Percentiles rank a stretch among this genome's conserved stretches.
phyloP scores from a whole-genome alignment of 805 yeast genomes.

The Wickerhamomyces rabaulensis region DNA sequence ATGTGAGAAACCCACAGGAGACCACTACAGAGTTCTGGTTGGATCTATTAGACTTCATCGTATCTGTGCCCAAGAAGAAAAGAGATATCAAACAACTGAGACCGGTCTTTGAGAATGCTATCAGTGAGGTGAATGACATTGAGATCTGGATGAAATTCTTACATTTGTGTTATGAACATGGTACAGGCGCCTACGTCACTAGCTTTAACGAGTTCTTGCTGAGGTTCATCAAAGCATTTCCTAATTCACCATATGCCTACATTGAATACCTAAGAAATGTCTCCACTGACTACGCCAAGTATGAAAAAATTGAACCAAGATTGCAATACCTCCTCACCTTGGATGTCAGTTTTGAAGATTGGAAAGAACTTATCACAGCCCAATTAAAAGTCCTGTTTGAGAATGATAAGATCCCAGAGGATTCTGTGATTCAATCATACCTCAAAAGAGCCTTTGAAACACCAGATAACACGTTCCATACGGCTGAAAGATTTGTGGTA shows the following conservation, averaged over 20 bases:
- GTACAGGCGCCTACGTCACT: not conserved
- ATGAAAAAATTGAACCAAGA: not conserved
- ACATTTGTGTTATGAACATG: constrained; percentile 6
- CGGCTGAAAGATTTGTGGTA: constrained; percentile 39
- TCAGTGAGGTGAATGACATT: constrained; percentile 2
- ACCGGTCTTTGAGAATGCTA: constrained; percentile 14
- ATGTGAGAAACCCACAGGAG: constrained; percentile 22
- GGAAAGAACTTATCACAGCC: constrained; percentile 30
- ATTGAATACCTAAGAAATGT: constrained; percentile 11
- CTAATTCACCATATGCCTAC: constrained; percentile 7
- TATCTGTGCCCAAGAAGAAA: constrained; percentile 9
- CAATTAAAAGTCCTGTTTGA: constrained; percentile 1
- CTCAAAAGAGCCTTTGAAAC: constrained; percentile 5
- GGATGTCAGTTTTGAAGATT: constrained; percentile 21
- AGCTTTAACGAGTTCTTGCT: not conserved
- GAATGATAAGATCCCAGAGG: not conserved
- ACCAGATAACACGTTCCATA: constrained; percentile 31
- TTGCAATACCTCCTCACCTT: not conserved
- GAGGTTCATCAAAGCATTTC: constrained; percentile 9
- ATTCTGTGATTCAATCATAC: not conserved
- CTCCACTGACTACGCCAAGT: not conserved
- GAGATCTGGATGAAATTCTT: constrained; percentile 12
- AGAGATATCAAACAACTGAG: constrained; percentile 1
- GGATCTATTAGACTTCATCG: not conserved
- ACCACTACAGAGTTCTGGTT: constrained; percentile 7